Evolutionary conservation across 148 eudicot genomes (phyloP), one percentile per base, ranked within the genome.

Genomic region (Rhododendron griersonianum): DNA sequence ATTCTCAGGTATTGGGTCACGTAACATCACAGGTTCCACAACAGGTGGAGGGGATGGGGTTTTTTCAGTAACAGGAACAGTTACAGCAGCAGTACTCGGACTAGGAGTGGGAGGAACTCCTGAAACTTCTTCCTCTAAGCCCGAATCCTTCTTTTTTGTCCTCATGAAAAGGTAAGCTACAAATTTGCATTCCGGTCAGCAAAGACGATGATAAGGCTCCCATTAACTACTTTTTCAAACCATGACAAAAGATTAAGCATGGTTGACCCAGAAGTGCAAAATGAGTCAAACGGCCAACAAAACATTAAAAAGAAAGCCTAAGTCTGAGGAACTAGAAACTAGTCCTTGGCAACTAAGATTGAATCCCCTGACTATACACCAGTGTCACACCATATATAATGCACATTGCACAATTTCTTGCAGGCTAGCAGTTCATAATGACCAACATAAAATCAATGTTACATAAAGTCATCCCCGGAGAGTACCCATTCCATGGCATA

Each of bases 91-190:
- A 84, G 90, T 82, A 28, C 90, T 79, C 25, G 2, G n/a, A 28
- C 63, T 85, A 45, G 93, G 71, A n/a, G 80, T 76, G 44, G 89
- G 53, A 37, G 86, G 23, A 80, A 55, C 87, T 71, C 53, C 86
- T 10, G 85, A 80, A 57, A 35, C 78, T 61, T 87, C 91, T 57
- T 89, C 98, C 59, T 91, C 90, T 35, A 77, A 41, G 25, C 61
- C 74, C 59, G 3, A 67, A 74, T 91, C 93, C 90, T 93, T 92
- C 90, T 90, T 89, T 84, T 88, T 92, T 7, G 95, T 92, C 92
- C 95, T 93, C 88, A 85, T 71, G 23, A 94, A 91, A 78, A 93
- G 88, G 86, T 96, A 96, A 78, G 93, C 98, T 96, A 88, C 86
- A 87, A 53, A 88, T 16, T 41, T 57, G 79, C 71, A 76, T 18